Evolutionary conservation across 257 asterid genomes (phyloP).

Genomic region (Nicotiana attenuata): DNA sequence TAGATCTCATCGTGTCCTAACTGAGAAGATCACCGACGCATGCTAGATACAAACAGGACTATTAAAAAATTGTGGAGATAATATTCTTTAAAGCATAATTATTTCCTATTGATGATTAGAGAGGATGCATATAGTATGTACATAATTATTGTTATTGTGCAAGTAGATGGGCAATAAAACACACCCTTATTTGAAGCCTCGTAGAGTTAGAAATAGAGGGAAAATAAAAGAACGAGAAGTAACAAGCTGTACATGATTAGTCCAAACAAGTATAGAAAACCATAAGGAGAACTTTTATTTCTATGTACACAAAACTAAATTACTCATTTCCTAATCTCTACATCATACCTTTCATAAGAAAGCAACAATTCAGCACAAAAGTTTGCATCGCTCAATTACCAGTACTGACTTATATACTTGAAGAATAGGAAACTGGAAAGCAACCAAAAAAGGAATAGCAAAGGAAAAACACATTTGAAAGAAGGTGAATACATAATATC

Average conservation of each 20-base stretch:
- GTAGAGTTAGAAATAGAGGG: neutral
- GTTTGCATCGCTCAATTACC: neutral
- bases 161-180: neutral
- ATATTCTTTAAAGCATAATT: neutral
- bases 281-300: neutral
- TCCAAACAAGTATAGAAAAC: neutral
- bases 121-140: neutral
- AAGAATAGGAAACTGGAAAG: conserved; percentile 2
- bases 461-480: neutral
- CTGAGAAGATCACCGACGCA: neutral
- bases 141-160: neutral
- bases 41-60: neutral
- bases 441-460: neutral
- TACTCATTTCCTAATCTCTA: conserved; percentile 1
- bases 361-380: neutral
- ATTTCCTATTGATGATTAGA: neutral
- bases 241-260: neutral
- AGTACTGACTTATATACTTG: neutral
- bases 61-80: neutral
- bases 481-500: neutral
- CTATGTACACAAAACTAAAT: neutral
- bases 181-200: neutral
- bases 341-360: conserved; percentile 1
- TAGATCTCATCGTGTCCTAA: neutral
- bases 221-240: neutral